Base-by-base conservation (phyloP, 2,329 filamentous ascomycete genomes). In the Pseudogymnoascus sp. region DNA sequence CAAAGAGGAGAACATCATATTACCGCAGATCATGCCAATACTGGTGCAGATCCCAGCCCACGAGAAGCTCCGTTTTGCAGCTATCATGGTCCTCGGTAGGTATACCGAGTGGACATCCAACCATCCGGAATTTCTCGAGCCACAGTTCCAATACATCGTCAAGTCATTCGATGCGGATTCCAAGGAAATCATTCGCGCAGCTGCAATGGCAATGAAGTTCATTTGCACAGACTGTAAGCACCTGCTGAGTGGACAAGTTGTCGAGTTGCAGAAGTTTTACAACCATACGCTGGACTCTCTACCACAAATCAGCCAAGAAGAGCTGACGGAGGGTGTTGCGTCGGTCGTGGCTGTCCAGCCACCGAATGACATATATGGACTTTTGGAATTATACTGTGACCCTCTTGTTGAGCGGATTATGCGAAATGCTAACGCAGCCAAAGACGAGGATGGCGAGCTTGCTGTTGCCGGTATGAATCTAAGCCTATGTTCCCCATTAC, bases 81-180 rank as follows among this genome's bases (percentile, higher is more conserved):
- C 93, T 5, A 96, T 97, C 71, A 97, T 99, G 92, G 93, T 96
- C 2, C 83, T 99, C 21, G 95, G 92, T 38, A 85, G 95, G 66
- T 99, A 99, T 74, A 99, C 96, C 0, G 93, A 97, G 75, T 99
- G 95, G 95, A 99, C 96, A 0, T 87, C 95, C 4, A 87, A 91
- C 59, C 95, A 99, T 72, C 91, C 93, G 0, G 91, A 97, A 64
- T 96, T 93, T 53, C 81, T 99, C 8, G 90, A 96, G 75, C 83
- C 90, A 8, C 95, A 99, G 76, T 90, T 99, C 73, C 92, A 91
- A 71, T 99, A 96, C 77, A 96, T 99, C 71, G 93, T 96, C 68
- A 89, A 88, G 4, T 95, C 93, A 0, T 99, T 99, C 77, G 84
- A 91, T 68, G 90, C 93, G 64, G 85, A 87, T 44, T 96, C 93